A percentile compares a stretch with the other conserved stretches of the same genome.
These are phyloP conservation scores for Phytophthora hibernalis DNA, from an alignment of 352 stramenopile genomes.

Conservation along the genomic window DNA sequence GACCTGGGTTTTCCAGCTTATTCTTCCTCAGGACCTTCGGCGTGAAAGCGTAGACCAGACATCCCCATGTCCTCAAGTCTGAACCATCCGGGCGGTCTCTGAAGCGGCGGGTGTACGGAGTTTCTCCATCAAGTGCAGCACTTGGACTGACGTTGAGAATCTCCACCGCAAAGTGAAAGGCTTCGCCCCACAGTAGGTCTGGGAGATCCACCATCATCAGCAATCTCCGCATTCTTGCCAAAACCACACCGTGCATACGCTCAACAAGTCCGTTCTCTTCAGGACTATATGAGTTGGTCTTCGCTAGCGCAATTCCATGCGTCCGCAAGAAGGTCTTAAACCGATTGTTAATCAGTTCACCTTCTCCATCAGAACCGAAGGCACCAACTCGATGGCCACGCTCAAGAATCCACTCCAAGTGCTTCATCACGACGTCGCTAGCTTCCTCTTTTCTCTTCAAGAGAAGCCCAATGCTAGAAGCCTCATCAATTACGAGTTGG, in stretches of 20 bases:
- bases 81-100: slow-evolving; percentile 3
- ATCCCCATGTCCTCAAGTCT: background rate
- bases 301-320: background rate
- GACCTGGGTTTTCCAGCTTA: slow-evolving; percentile 1
- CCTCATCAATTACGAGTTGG: slow-evolving; percentile 4
- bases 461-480: slow-evolving; percentile 6
- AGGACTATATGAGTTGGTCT: background rate
- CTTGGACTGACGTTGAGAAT: too few species aligned
- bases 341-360: background rate
- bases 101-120: too few species aligned
- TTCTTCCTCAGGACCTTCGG: slow-evolving; percentile 20
- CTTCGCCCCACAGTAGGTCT: background rate
- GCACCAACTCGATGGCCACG: slow-evolving; percentile 1
- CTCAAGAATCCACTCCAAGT: slow-evolving; percentile 8
- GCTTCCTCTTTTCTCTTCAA: slow-evolving; percentile 7
- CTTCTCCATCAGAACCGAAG: slow-evolving; percentile 7
- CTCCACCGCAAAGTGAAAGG: background rate
- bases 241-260: background rate
- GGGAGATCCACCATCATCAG: background rate
- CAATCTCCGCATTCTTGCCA: background rate
- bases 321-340: background rate
- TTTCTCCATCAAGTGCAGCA: too few species aligned
- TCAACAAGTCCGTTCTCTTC: background rate
- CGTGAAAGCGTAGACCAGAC: slow-evolving; percentile 9
- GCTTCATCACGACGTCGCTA: slow-evolving; percentile 5